These are phyloP conservation scores for Gymnopilus junonius DNA, from an alignment of 768 basidiomycete species.

Conservation along the genomic window DNA sequence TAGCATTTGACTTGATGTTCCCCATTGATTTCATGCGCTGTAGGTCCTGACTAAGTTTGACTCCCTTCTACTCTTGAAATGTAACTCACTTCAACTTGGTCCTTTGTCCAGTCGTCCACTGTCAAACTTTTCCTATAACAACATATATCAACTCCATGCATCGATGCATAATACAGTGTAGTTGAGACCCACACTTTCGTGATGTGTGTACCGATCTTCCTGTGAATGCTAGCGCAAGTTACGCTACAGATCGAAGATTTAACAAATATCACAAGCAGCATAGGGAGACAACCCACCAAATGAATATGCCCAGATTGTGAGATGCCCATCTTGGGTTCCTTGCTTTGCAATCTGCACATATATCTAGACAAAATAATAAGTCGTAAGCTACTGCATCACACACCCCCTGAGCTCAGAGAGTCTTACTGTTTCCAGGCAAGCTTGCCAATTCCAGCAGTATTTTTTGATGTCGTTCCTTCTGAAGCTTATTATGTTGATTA, in stretches of 20 bases:
- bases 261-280: not conserved
- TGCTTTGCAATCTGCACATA: slow-evolving; percentile 93
- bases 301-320: slow-evolving; percentile 86
- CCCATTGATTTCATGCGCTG: slow-evolving; percentile 83
- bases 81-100: slow-evolving; percentile 79
- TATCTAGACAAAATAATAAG: slow-evolving; percentile 49
- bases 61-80: slow-evolving; percentile 8
- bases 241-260: slow-evolving; percentile 50
- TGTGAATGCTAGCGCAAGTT: slow-evolving; percentile 88
- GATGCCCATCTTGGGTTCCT: slow-evolving; percentile 89
- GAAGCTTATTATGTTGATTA: slow-evolving; percentile 53
- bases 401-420: slow-evolving; percentile 6
- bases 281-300: slow-evolving; percentile 59
- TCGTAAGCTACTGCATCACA: not conserved
- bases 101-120: slow-evolving; percentile 85
- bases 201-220: slow-evolving; percentile 93
- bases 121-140: slow-evolving; percentile 81
- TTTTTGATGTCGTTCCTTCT: slow-evolving; percentile 68
- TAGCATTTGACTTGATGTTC: slow-evolving; percentile 78
- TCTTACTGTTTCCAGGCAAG: slow-evolving; percentile 82
- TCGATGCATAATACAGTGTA: not conserved
- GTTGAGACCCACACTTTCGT: slow-evolving; percentile 79
- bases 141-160: not conserved
- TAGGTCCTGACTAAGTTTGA: slow-evolving; percentile 4
- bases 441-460: slow-evolving; percentile 68